Percentiles rank a stretch among this genome's conserved stretches.
phyloP scores from a whole-genome alignment of 169 alveolate genomes.

The Nephromyces sp. region DNA sequence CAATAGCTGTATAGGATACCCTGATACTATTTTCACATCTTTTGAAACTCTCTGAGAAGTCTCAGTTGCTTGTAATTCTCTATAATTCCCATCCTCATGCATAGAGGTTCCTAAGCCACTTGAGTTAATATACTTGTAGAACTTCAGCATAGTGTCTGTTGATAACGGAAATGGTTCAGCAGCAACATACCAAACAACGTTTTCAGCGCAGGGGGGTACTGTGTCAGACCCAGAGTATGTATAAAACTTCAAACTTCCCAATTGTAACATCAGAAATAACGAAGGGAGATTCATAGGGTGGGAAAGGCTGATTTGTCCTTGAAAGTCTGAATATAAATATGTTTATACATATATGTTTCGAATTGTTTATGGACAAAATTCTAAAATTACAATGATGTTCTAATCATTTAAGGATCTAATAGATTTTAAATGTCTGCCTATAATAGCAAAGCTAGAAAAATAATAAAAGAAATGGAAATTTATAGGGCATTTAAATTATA shows the following conservation, averaged over 20 bases:
- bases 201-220: slow-evolving; percentile 61
- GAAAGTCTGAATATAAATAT: slow-evolving; percentile 11
- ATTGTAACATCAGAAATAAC: slow-evolving; percentile 64
- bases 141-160: slow-evolving; percentile 60
- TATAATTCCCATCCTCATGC: slow-evolving; percentile 39
- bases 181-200: slow-evolving; percentile 69
- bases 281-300: slow-evolving; percentile 57
- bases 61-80: slow-evolving; percentile 56
- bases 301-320: slow-evolving; percentile 45
- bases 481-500: too few species aligned
- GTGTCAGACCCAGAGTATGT: slow-evolving; percentile 70
- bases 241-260: slow-evolving; percentile 51
- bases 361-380: too few species aligned
- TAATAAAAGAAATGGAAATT: too few species aligned
- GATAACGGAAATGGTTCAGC: slow-evolving; percentile 66
- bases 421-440: too few species aligned
- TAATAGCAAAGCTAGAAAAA: too few species aligned
- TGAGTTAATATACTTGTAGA: slow-evolving; percentile 61
- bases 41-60: slow-evolving; percentile 48
- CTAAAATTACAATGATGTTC: too few species aligned
- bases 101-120: slow-evolving; percentile 28
- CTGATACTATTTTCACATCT: slow-evolving; percentile 58
- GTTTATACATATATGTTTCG: not conserved
- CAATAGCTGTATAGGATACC: slow-evolving; percentile 61
- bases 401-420: too few species aligned